Evolutionary conservation across 2,329 filamentous ascomycete genomes (phyloP).

Genomic region (Metarhizium anisopliae): DNA sequence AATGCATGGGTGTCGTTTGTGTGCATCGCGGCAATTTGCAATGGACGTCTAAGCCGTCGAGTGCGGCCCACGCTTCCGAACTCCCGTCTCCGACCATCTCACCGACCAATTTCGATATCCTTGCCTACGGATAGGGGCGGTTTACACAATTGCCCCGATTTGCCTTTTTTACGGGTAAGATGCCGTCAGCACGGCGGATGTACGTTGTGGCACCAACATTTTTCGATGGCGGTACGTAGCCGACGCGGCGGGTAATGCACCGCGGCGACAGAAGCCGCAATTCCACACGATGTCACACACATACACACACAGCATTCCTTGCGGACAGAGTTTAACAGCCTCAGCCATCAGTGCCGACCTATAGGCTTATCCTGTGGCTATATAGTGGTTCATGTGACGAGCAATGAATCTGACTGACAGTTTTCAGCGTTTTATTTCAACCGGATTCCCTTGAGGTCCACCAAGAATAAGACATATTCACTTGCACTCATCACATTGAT

Average conservation of each 20-base stretch:
- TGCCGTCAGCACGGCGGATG: not conserved
- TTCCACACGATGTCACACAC: not conserved
- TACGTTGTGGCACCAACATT: not conserved
- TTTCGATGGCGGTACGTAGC: not conserved
- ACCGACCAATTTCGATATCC: too few species aligned
- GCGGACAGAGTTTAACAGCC: too few species aligned
- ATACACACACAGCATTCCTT: too few species aligned
- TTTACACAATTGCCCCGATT: not conserved
- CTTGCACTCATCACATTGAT: not conserved
- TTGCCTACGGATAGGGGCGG: not conserved
- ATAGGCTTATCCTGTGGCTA: not conserved
- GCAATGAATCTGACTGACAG: not conserved
- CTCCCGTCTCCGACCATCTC: too few species aligned
- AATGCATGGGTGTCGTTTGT: too few species aligned
- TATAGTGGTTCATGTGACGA: not conserved
- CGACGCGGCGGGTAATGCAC: constrained; percentile 2
- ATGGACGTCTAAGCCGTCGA: too few species aligned
- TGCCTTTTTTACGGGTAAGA: too few species aligned
- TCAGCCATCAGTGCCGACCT: not conserved
- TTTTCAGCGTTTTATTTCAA: not conserved
- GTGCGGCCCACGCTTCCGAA: too few species aligned
- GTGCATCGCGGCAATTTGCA: too few species aligned
- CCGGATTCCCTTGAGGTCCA: not conserved
- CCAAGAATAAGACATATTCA: not conserved
- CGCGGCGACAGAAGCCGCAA: not conserved